These are phyloP conservation scores for Acanthamoeba sp. DNA, from an alignment of 208 protist species.

Conservation along the genomic window DNA sequence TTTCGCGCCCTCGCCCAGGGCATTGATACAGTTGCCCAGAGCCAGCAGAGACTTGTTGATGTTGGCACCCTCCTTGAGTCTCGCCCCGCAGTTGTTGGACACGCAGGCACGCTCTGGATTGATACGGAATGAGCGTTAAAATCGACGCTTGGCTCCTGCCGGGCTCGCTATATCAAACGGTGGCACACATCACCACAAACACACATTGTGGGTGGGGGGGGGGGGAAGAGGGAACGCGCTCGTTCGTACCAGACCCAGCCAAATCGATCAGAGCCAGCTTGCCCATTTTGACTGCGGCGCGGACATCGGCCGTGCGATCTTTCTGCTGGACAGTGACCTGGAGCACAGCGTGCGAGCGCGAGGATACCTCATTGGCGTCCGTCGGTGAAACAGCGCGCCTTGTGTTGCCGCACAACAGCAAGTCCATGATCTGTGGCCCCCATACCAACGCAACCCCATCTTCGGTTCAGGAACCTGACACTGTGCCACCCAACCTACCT, in stretches of 20 bases:
- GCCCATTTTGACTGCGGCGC: constrained; percentile 67
- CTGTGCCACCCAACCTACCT: background rate
- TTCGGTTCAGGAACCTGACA: too few species aligned
- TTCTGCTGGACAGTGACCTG: constrained; percentile 77
- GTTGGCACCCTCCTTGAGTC: constrained; percentile 91
- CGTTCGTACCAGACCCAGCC: constrained; percentile 85
- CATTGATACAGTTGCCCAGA: constrained; percentile 93
- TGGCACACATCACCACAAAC: background rate
- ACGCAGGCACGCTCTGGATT: constrained; percentile 48
- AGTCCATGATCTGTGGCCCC: constrained; percentile 80
- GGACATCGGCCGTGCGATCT: constrained; percentile 55
- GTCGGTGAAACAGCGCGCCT: constrained; percentile 90
- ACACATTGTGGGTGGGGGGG: background rate
- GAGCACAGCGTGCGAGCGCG: constrained; percentile 91
- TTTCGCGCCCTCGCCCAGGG: constrained; percentile 81
- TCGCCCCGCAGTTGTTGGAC: constrained; percentile 88
- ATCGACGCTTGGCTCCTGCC: too few species aligned
- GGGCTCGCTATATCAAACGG: too few species aligned
- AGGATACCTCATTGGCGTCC: constrained; percentile 90
- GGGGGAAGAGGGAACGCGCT: background rate
- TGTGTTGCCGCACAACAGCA: constrained; percentile 88
- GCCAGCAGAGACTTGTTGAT: constrained; percentile 93
- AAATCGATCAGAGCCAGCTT: constrained; percentile 92
- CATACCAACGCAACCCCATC: too few species aligned
- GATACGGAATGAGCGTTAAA: too few species aligned